Conservation (phyloP, 768 basidiomycete genomes). For the Ramaria rubella region DNA sequence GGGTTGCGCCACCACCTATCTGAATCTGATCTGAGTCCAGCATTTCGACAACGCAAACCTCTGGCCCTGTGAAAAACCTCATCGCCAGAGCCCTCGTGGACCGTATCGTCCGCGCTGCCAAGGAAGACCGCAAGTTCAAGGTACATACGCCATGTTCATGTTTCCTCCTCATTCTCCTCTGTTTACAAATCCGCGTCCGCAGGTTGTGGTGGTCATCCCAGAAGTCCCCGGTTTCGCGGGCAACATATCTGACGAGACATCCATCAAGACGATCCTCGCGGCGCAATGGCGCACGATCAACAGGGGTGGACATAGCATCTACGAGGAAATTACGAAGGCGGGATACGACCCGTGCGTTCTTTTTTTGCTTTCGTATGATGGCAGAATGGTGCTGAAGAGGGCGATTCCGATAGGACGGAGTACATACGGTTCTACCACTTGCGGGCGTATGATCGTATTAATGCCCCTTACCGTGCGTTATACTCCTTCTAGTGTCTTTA, state of each 20-base stretch:
- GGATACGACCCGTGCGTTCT: constrained; percentile 69
- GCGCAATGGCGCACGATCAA: constrained; percentile 87
- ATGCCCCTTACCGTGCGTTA: constrained; percentile 56
- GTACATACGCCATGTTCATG: constrained; percentile 33
- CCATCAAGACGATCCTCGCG: constrained; percentile 79
- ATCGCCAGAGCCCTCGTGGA: constrained; percentile 80
- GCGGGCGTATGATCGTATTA: constrained; percentile 85
- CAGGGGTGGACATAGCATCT: constrained; percentile 80
- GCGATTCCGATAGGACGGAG: constrained; percentile 46
- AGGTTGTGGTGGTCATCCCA: constrained; percentile 85
- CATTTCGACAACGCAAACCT: constrained; percentile 63
- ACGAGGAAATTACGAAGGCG: constrained; percentile 69
- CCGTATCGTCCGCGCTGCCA: constrained; percentile 77
- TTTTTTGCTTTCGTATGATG: background rate
- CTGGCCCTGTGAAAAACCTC: constrained; percentile 68
- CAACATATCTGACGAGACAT: constrained; percentile 58
- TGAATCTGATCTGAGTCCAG: constrained; percentile 39
- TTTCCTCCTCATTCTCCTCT: no score
- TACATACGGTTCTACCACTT: constrained; percentile 93
- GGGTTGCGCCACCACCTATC: background rate
- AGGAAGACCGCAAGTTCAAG: constrained; percentile 68
- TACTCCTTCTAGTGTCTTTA: background rate
- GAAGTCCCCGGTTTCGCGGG: constrained; percentile 90
- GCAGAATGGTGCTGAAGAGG: background rate
- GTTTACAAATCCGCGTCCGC: background rate